Percentiles rank a stretch among this genome's conserved stretches.
phyloP scores from a whole-genome alignment of 2,329 filamentous ascomycete species.

The Seiridium cupressi region DNA sequence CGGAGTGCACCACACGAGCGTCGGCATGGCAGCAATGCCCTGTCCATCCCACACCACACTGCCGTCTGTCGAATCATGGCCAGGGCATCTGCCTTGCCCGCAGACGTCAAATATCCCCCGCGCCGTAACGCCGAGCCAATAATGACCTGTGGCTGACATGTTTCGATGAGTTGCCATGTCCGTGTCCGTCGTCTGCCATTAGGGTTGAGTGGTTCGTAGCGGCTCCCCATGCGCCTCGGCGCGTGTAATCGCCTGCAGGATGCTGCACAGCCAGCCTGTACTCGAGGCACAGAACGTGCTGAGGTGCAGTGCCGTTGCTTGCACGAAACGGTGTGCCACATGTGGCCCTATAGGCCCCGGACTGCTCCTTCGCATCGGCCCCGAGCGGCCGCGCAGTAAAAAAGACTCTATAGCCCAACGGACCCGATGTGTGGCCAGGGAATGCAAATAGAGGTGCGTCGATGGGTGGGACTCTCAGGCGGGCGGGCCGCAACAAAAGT shows the following conservation, averaged over 20 bases:
- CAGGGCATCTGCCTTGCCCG: background rate
- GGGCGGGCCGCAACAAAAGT: no score
- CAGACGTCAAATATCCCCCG: background rate
- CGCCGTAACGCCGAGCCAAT: background rate
- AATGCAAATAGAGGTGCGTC: no score
- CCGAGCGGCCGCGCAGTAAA: background rate
- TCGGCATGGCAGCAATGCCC: background rate
- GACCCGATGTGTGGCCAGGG: no score
- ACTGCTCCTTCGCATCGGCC: background rate
- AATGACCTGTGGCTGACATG: background rate
- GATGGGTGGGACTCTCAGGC: no score
- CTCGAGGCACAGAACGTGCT: background rate
- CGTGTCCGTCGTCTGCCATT: background rate
- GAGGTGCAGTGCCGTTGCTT: background rate
- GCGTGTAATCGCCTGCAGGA: background rate
- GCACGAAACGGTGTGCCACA: background rate
- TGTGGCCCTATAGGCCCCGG: background rate
- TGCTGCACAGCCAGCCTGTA: background rate
- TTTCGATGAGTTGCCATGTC: background rate
- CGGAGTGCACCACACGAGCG: background rate
- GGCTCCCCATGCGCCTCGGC: background rate
- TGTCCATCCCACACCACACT: background rate
- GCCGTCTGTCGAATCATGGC: background rate
- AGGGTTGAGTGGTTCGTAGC: background rate
- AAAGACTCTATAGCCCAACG: background rate